phyloP scores from a whole-genome alignment of 2,329 filamentous ascomycete species.

The Pseudogymnoascus sp. region DNA sequence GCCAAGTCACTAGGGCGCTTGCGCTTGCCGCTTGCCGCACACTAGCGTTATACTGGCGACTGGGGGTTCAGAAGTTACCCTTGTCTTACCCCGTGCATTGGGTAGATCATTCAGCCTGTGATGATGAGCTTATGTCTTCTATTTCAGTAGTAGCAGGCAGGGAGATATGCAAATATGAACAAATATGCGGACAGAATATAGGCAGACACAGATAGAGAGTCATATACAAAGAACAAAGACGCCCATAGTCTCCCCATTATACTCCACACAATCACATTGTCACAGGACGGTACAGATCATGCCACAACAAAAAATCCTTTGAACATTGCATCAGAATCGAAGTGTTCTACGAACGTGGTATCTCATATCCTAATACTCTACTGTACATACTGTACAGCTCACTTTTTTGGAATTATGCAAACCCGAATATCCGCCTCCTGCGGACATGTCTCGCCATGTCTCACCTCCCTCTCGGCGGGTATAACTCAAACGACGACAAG shows the following conservation, averaged over 20 bases:
- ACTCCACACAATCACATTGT: not conserved
- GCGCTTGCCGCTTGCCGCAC: not conserved
- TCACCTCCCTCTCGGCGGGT: constrained; percentile 5
- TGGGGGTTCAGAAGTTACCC: not conserved
- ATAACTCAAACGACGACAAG: constrained; percentile 8
- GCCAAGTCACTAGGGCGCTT: constrained; percentile 8
- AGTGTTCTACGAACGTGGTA: constrained; percentile 9
- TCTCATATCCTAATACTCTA: constrained; percentile 9
- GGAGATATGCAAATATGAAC: not conserved
- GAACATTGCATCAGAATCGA: constrained; percentile 7
- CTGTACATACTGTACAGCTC: constrained; percentile 6
- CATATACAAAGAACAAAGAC: not conserved
- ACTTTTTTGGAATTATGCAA: constrained; percentile 9
- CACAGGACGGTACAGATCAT: not conserved
- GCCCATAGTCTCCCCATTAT: not conserved
- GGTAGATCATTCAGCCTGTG: not conserved
- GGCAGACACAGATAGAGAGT: not conserved
- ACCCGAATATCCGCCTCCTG: constrained; percentile 3
- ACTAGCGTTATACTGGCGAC: not conserved
- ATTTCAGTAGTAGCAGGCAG: not conserved
- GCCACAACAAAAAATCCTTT: not conserved
- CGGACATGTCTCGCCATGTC: constrained; percentile 4
- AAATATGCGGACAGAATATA: not conserved
- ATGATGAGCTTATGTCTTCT: not conserved
- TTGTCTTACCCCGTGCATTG: not conserved